Evolutionary conservation across 192 early-diverging fungal species (phyloP), one percentile per base, ranked within the genome.

Genomic region (Backusella circina): DNA sequence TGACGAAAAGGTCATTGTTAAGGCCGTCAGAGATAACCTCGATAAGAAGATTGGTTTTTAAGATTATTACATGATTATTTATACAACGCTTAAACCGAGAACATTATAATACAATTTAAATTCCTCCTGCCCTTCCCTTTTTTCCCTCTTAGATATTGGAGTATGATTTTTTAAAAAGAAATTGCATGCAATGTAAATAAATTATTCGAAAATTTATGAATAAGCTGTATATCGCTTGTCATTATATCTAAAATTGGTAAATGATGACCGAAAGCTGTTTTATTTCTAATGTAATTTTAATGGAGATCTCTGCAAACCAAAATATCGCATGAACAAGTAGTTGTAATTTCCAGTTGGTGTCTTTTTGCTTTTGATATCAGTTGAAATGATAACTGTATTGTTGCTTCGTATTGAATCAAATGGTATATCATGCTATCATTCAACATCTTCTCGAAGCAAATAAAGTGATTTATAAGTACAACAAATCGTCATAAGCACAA

Each of bases 1-100:
- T 65, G 90, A 91, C 71, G 85, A 90, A 33, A 88, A 93, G 78
- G 87, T 91, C 79, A 95, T 99, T 78, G 89, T 90, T 77, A 93
- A 93, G 78, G 90, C 92, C 69, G 90, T 91, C 73, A 86, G 88
- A 88, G 91, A 93, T 75, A 86, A 83, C 61, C 81, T 94, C 13
- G 73, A 83, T 33, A 82, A 79, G 75, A 82, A 82, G 77, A 73
- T 80, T 41, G 73, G 73, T 41, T 57, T 65, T 26, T 75, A 75
- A 65, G 31, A 28, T 36, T 10, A 2, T 6, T 37, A 67, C 32
- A 37, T 32, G 8, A 67, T n/a, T 67, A 67, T 9, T 35, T 32
- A 57, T 57, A 57, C 54, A 57, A 18, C 28, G 28, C 65, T 66
- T 13, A 35, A 18, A 66, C 65, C 8, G 32, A 35, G 15, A 66